phyloP scores from a whole-genome alignment of 768 basidiomycete species.

The Panus rudis region DNA sequence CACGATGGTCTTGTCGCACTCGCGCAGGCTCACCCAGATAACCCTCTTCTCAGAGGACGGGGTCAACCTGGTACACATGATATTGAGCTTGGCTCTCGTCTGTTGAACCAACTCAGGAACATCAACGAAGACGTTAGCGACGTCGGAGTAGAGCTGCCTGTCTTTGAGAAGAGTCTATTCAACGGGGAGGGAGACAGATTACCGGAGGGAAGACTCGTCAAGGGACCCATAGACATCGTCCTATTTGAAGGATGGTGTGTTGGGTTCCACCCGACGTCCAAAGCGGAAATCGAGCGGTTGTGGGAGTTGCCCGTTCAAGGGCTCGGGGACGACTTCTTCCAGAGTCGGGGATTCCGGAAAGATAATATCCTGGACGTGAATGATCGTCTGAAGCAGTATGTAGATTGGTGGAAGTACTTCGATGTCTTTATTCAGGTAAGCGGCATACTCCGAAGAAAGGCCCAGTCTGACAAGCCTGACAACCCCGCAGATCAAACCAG shows the following conservation, averaged over 20 bases:
- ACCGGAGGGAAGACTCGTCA: constrained; percentile 37
- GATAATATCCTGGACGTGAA: constrained; percentile 62
- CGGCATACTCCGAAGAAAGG: constrained; percentile 5
- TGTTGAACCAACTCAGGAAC: constrained; percentile 44
- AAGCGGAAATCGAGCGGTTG: constrained; percentile 41
- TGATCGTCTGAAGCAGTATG: constrained; percentile 49
- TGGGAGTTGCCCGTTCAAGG: constrained; percentile 37
- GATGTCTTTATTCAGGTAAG: constrained; percentile 72
- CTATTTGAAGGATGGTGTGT: constrained; percentile 96
- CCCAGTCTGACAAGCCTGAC: not conserved
- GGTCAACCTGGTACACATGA: constrained; percentile 95
- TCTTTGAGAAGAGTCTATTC: constrained; percentile 83
- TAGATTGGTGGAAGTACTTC: constrained; percentile 62
- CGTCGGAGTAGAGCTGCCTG: constrained; percentile 48
- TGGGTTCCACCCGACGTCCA: constrained; percentile 67
- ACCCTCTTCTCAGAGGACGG: constrained; percentile 70
- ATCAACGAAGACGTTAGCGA: constrained; percentile 23
- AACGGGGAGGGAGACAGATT: constrained; percentile 81
- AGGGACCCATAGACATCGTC: constrained; percentile 65
- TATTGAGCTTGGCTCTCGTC: constrained; percentile 48
- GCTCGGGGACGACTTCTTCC: constrained; percentile 24
- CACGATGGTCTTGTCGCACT: constrained; percentile 53
- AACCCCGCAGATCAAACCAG: constrained; percentile 31
- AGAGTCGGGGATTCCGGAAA: constrained; percentile 34
- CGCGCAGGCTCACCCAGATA: constrained; percentile 47